A percentile compares a stretch with the other conserved stretches of the same genome.
Evolutionary conservation across 306 rosid species (phyloP).

Genomic region (Benincasa hispida): DNA sequence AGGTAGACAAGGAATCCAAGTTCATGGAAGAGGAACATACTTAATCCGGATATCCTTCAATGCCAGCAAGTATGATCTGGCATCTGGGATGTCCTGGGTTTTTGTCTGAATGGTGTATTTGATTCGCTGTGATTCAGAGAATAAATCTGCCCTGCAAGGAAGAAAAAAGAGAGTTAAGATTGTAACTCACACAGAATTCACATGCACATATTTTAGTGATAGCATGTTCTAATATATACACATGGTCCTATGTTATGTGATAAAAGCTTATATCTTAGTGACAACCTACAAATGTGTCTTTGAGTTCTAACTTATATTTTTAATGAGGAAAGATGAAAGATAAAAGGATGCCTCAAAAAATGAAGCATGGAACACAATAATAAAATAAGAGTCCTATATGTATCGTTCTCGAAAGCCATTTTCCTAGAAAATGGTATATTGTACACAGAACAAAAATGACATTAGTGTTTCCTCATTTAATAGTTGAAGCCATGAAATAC

Average conservation of each 20-base stretch:
- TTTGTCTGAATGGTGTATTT: slow-evolving; percentile 30
- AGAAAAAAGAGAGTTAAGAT: slow-evolving; percentile 1
- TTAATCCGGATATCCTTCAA: slow-evolving; percentile 68
- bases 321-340: neutral
- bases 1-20: slow-evolving; percentile 12
- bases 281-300: too few relatives aligned
- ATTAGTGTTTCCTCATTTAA: neutral
- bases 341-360: neutral
- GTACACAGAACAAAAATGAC: neutral
- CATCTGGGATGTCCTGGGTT: slow-evolving; percentile 80
- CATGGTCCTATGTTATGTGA: neutral
- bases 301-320: neutral
- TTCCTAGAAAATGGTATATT: neutral
- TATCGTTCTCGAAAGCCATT: neutral
- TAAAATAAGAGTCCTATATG: neutral
- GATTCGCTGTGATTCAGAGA: slow-evolving; percentile 60
- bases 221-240: neutral
- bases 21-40: slow-evolving; percentile 25
- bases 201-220: neutral
- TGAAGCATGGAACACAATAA: neutral
- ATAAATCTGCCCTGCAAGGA: slow-evolving; percentile 52
- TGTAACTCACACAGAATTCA: neutral
- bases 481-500: neutral
- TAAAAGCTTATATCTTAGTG: neutral
- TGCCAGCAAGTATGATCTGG: slow-evolving; percentile 71